A percentile compares a stretch with the other conserved stretches of the same genome.
These are phyloP conservation scores for Dendryphion nanum DNA, from an alignment of 2,329 filamentous ascomycete species.

Conservation along the genomic window DNA sequence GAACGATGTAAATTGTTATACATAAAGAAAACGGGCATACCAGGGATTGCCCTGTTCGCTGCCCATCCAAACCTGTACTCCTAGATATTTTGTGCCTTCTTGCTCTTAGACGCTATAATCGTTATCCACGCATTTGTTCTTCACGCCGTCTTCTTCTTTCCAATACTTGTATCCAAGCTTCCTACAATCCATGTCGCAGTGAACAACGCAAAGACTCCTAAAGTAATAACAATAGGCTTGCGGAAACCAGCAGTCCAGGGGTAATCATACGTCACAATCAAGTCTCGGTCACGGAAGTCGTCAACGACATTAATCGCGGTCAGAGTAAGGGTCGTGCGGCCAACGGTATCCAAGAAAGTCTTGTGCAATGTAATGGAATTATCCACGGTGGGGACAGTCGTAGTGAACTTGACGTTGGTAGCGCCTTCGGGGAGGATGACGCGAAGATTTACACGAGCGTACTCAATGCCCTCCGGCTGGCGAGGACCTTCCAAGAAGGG, in stretches of 20 bases:
- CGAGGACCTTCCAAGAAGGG: slow-evolving; percentile 93
- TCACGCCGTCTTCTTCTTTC: slow-evolving; percentile 48
- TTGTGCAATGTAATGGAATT: slow-evolving; percentile 66
- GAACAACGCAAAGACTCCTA: slow-evolving; percentile 72
- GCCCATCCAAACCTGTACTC: background rate
- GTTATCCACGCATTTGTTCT: slow-evolving; percentile 1
- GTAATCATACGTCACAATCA: slow-evolving; percentile 88
- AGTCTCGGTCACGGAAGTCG: slow-evolving; percentile 77
- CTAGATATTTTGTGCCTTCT: background rate
- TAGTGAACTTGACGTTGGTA: slow-evolving; percentile 75
- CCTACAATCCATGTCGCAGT: slow-evolving; percentile 71
- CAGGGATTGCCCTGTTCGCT: background rate
- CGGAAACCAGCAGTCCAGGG: slow-evolving; percentile 70
- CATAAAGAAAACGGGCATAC: background rate
- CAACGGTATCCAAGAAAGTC: slow-evolving; percentile 91
- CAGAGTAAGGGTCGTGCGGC: slow-evolving; percentile 78
- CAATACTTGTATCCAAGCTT: slow-evolving; percentile 79
- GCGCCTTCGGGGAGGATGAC: slow-evolving; percentile 91
- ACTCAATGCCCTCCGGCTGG: slow-evolving; percentile 80
- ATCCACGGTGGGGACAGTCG: slow-evolving; percentile 68
- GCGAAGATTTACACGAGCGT: slow-evolving; percentile 74
- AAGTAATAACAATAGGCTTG: slow-evolving; percentile 82
- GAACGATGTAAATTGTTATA: too few species aligned
- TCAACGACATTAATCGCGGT: slow-evolving; percentile 86
- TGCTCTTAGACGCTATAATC: too few species aligned